Percentiles rank a stretch among this genome's conserved stretches.
Conservation (phyloP, 108 stramenopile species). For the Nannochloropsis oceanica region DNA sequence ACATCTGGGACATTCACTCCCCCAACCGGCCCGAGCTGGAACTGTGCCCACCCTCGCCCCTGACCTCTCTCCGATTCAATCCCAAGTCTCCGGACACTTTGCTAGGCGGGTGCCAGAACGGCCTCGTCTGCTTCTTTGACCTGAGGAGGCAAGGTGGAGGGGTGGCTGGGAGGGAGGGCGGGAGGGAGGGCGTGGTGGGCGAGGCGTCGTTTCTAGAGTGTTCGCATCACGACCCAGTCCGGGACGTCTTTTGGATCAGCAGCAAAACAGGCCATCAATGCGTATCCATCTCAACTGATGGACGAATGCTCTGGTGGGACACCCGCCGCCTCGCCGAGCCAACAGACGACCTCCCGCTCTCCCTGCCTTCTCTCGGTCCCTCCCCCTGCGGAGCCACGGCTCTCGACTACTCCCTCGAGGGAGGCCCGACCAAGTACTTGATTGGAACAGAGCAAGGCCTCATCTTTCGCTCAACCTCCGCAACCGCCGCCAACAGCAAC, state of each 20-base stretch:
- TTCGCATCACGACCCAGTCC: slow-evolving; percentile 72
- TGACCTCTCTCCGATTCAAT: slow-evolving; percentile 65
- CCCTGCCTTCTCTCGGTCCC: not conserved
- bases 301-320: slow-evolving; percentile 73
- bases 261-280: slow-evolving; percentile 66
- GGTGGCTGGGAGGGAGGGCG: slow-evolving; percentile 45
- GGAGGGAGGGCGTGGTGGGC: slow-evolving; percentile 44
- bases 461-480: slow-evolving; percentile 49
- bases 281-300: slow-evolving; percentile 64
- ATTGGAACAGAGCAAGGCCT: slow-evolving; percentile 75
- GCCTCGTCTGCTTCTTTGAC: slow-evolving; percentile 65
- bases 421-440: slow-evolving; percentile 65
- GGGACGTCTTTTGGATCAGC: slow-evolving; percentile 69
- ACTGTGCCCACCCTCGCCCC: slow-evolving; percentile 54
- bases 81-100: slow-evolving; percentile 55
- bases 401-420: slow-evolving; percentile 69
- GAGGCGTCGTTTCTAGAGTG: slow-evolving; percentile 59
- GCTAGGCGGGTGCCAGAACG: slow-evolving; percentile 71
- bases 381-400: slow-evolving; percentile 53
- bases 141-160: slow-evolving; percentile 45
- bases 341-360: slow-evolving; percentile 45
- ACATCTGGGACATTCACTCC: slow-evolving; percentile 72
- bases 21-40: slow-evolving; percentile 66
- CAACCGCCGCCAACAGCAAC: slow-evolving; percentile 2
- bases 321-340: slow-evolving; percentile 60